Percentiles rank a stretch among this genome's conserved stretches.
phyloP scores from a whole-genome alignment of 2,329 filamentous ascomycete genomes.

The Lasiodiplodia citricola region DNA sequence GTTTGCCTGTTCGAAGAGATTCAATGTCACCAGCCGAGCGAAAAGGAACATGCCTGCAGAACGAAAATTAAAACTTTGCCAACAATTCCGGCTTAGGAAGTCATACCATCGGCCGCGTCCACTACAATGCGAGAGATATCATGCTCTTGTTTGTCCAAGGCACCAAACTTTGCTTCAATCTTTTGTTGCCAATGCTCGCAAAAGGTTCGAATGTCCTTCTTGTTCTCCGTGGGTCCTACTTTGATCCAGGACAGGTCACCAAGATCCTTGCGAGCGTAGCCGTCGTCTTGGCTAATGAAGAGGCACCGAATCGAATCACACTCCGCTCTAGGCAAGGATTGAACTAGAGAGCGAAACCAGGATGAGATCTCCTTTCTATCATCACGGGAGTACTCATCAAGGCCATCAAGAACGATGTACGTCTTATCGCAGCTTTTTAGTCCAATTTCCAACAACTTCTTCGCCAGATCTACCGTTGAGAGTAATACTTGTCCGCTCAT shows the following conservation, averaged over 20 bases:
- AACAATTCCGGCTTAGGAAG: neutral
- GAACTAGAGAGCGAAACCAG: constrained; percentile 37
- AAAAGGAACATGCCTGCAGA: constrained; percentile 35
- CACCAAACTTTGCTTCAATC: constrained; percentile 30
- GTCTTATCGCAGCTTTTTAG: constrained; percentile 35
- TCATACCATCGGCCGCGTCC: neutral
- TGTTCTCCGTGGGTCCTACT: constrained; percentile 30
- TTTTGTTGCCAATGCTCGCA: constrained; percentile 31
- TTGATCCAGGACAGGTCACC: constrained; percentile 6
- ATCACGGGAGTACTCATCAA: constrained; percentile 48
- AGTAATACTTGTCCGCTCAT: constrained; percentile 37
- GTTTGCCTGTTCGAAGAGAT: constrained; percentile 34
- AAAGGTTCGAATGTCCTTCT: constrained; percentile 39
- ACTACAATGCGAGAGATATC: constrained; percentile 12
- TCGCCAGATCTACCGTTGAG: constrained; percentile 31
- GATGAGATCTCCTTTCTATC: constrained; percentile 38
- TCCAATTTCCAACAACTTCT: constrained; percentile 40
- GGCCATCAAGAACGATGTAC: constrained; percentile 52
- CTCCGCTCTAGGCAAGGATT: constrained; percentile 27
- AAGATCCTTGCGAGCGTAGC: constrained; percentile 36
- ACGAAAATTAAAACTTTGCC: neutral
- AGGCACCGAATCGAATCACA: constrained; percentile 37
- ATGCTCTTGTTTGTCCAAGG: neutral
- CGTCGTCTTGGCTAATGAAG: constrained; percentile 41
- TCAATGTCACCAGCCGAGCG: constrained; percentile 34